phyloP scores from a whole-genome alignment of 495 filamentous ascomycete species.

The Filosporella fistucella region DNA sequence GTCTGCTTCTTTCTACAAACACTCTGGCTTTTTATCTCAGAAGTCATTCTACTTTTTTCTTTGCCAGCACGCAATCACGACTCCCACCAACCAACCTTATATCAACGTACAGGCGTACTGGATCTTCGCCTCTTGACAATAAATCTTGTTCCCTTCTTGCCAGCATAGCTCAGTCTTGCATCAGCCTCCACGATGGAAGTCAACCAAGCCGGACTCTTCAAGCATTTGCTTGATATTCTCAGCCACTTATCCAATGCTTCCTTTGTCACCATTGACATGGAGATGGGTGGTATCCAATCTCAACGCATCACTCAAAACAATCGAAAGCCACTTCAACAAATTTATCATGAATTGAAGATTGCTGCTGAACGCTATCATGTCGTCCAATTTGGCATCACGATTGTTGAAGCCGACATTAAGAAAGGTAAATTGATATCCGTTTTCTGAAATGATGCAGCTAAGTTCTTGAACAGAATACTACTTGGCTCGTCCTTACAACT shows the following conservation, averaged over 20 bases:
- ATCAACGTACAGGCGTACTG: too few relatives aligned
- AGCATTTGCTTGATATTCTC: constrained; percentile 54
- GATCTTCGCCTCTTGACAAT: too few relatives aligned
- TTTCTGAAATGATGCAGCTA: background rate
- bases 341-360: constrained; percentile 59
- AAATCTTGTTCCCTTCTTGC: too few relatives aligned
- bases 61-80: too few relatives aligned
- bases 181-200: constrained; percentile 57
- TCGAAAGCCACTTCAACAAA: constrained; percentile 47
- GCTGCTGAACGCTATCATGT: constrained; percentile 69
- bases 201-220: constrained; percentile 44
- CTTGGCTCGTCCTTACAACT: constrained; percentile 62
- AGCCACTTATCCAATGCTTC: constrained; percentile 51
- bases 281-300: constrained; percentile 64
- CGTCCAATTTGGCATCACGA: constrained; percentile 73
- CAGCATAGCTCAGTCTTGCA: too few relatives aligned
- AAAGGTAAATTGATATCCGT: constrained; percentile 27
- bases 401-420: constrained; percentile 49
- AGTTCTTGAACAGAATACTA: constrained; percentile 41
- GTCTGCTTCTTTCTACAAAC: too few relatives aligned
- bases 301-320: constrained; percentile 8
- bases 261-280: constrained; percentile 72
- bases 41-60: too few relatives aligned
- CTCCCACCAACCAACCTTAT: too few relatives aligned
- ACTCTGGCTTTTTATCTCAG: too few relatives aligned